Percentiles rank a stretch among this genome's conserved stretches.
These are phyloP conservation scores for Graphium sp. DNA, from an alignment of 2,329 filamentous ascomycete genomes.

Conservation along the genomic window DNA sequence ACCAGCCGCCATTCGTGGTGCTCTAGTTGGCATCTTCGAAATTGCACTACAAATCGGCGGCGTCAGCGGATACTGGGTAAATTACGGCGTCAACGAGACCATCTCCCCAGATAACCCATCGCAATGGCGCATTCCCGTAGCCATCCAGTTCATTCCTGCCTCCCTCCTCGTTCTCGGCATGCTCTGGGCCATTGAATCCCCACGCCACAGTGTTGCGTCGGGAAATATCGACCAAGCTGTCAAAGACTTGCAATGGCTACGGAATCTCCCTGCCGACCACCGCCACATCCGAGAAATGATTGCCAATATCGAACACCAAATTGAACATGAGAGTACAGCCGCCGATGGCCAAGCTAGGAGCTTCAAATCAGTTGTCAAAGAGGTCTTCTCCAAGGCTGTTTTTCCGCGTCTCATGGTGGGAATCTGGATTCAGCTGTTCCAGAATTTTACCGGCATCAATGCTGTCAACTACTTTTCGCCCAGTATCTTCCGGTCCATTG, in stretches of 20 bases:
- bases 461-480: slow-evolving; percentile 58
- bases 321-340: slow-evolving; percentile 2
- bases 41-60: slow-evolving; percentile 48
- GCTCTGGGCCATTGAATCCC: slow-evolving; percentile 47
- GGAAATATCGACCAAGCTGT: slow-evolving; percentile 2
- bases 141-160: slow-evolving; percentile 23
- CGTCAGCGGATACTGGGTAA: slow-evolving; percentile 48
- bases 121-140: slow-evolving; percentile 49
- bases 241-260: slow-evolving; percentile 2
- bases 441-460: slow-evolving; percentile 62
- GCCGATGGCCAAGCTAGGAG: slow-evolving; percentile 1
- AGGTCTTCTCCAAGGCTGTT: not conserved
- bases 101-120: slow-evolving; percentile 9
- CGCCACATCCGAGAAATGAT: slow-evolving; percentile 3
- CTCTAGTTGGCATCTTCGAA: slow-evolving; percentile 51
- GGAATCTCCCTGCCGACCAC: slow-evolving; percentile 2
- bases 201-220: slow-evolving; percentile 33
- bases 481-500: slow-evolving; percentile 43
- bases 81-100: slow-evolving; percentile 41
- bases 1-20: slow-evolving; percentile 46
- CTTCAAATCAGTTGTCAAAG: slow-evolving; percentile 2
- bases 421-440: slow-evolving; percentile 50
- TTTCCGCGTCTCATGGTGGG: slow-evolving; percentile 1
- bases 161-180: slow-evolving; percentile 42
- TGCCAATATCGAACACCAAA: slow-evolving; percentile 1